These are phyloP conservation scores for Aspergillus affinis DNA, from an alignment of 495 filamentous ascomycete species.

Conservation along the genomic window DNA sequence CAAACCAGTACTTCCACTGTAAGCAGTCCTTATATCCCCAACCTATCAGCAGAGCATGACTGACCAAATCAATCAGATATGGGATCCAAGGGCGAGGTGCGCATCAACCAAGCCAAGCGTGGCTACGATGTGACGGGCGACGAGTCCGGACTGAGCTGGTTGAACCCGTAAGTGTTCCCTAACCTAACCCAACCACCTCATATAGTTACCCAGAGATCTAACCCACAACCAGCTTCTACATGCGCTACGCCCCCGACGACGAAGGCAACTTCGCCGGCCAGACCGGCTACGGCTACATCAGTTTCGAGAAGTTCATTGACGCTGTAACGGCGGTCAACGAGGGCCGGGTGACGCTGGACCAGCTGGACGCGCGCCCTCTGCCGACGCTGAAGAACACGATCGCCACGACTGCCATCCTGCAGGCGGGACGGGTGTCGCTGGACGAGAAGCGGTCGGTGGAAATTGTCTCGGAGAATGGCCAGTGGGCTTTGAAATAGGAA, in stretches of 20 bases:
- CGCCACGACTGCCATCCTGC: conserved; percentile 85
- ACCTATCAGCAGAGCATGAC: background rate
- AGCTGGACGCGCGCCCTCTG: conserved; percentile 75
- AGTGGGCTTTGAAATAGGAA: conserved; percentile 63
- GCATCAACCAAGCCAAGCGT: conserved; percentile 89
- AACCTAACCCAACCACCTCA: background rate
- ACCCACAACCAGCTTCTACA: conserved; percentile 65
- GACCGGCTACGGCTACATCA: conserved; percentile 88
- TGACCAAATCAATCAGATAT: conserved; percentile 52
- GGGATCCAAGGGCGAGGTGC: conserved; percentile 78
- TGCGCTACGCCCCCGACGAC: conserved; percentile 93
- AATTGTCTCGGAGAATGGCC: conserved; percentile 62
- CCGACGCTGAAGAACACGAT: conserved; percentile 88
- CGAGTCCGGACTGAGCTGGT: conserved; percentile 68
- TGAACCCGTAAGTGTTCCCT: conserved; percentile 61
- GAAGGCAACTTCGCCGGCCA: conserved; percentile 93
- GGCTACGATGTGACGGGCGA: conserved; percentile 94
- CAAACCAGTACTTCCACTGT: conserved; percentile 94
- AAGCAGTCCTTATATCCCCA: conserved; percentile 14
- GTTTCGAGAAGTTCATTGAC: conserved; percentile 94
- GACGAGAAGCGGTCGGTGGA: conserved; percentile 77
- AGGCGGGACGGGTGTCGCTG: conserved; percentile 78
- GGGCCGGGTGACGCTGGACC: conserved; percentile 64
- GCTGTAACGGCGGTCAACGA: conserved; percentile 77
- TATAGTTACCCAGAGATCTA: background rate